Evolutionary conservation across 345 rosid genomes (phyloP), one percentile per base, ranked within the genome.

Genomic region (Hibiscus mutabilis): DNA sequence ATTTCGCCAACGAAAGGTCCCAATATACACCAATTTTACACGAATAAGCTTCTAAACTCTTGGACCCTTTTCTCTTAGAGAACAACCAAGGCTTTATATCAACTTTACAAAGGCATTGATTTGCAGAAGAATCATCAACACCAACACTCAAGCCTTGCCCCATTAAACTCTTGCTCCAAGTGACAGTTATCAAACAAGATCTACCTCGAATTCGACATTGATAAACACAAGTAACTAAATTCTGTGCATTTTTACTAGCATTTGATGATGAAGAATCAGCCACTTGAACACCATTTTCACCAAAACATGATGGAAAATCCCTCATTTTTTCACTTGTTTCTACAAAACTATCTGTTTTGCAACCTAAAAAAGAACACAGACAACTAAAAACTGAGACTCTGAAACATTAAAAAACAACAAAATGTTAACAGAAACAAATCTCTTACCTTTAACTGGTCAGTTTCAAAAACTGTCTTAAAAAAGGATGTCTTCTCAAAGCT

Each of bases 21-120:
- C 97, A 95, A 15, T 82, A 91, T 5, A 95, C 76, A 75, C 87
- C 92, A 6, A 91, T 78, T 75, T 79, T 79, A 74, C 87, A 78
- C 8, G 92, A 85, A 80, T 86, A 82, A 0, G 94, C 88, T 75
- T 91, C 98, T 42, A 86, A 81, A 70, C 79, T 85, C 87, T 88
- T 94, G 0, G 87, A 91, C 18, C 98, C 98, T 84, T 89, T 94
- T 71, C 93, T 80, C 84, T 88, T 94, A 0, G 96, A 85, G 80
- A 94, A 94, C 69, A 94, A 62, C 98, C 98, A 94, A 2, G 97
- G 96, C 76, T 94, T 94, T 60, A 94, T 84, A 77, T 94, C 96
- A 21, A 91, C 89, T 80, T 94, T 94, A 82, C 97, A 94, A 24
- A 94, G 85, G 79, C 85, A 91, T 44, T 81, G 87, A 77, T 89